Evolutionary conservation across 768 basidiomycete species (phyloP).

Genomic region (Pluteus cervinus): DNA sequence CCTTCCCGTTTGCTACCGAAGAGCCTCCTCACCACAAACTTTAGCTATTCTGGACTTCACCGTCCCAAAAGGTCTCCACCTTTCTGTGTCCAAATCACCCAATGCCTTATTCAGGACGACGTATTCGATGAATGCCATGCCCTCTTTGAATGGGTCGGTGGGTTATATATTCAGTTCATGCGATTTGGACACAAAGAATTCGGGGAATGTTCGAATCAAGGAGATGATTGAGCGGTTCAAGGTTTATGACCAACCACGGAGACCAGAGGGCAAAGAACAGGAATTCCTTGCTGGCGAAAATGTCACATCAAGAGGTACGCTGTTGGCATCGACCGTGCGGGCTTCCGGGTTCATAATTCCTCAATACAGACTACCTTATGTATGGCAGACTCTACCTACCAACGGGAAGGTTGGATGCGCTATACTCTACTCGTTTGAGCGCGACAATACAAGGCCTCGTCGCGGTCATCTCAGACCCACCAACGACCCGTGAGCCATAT

Average conservation of each 20-base stretch:
- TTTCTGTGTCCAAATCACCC: constrained; percentile 82
- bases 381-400: constrained; percentile 92
- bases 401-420: constrained; percentile 79
- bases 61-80: constrained; percentile 74
- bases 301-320: constrained; percentile 69
- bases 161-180: constrained; percentile 93
- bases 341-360: constrained; percentile 8
- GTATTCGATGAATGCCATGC: constrained; percentile 90
- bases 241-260: constrained; percentile 74
- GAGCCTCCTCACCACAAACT: constrained; percentile 8
- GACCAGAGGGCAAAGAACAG: constrained; percentile 73
- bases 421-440: constrained; percentile 79
- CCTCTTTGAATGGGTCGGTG: constrained; percentile 86
- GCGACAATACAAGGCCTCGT: constrained; percentile 78
- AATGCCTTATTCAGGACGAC: constrained; percentile 86
- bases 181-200: constrained; percentile 64
- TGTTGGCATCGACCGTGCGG: neutral
- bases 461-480: constrained; percentile 80
- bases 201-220: constrained; percentile 73
- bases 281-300: constrained; percentile 79
- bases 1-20: neutral
- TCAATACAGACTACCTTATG: constrained; percentile 73
- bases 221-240: constrained; percentile 87
- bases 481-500: constrained; percentile 34
- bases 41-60: constrained; percentile 88